phyloP scores from a whole-genome alignment of 2,329 filamentous ascomycete species.

The Aspergillus hortae region DNA sequence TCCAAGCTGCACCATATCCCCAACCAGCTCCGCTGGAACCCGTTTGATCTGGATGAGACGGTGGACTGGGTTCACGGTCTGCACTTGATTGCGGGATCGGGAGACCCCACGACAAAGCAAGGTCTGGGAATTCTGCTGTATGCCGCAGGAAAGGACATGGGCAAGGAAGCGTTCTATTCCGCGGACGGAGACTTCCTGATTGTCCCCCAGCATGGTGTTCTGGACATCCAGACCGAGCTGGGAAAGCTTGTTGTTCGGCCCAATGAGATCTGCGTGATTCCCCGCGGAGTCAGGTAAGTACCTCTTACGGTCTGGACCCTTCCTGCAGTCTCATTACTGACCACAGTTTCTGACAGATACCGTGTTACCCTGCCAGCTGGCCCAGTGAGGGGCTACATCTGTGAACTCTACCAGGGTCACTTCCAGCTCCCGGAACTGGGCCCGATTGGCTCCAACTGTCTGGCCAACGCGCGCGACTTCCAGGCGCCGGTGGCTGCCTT shows the following conservation, averaged over 20 bases:
- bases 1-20: slow-evolving; percentile 68
- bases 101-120: slow-evolving; percentile 73
- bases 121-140: slow-evolving; percentile 80
- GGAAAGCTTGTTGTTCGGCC: slow-evolving; percentile 71
- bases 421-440: slow-evolving; percentile 69
- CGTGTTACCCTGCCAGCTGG: slow-evolving; percentile 63
- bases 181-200: slow-evolving; percentile 77
- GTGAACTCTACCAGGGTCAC: slow-evolving; percentile 71
- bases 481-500: slow-evolving; percentile 68
- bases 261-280: slow-evolving; percentile 74
- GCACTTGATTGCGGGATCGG: slow-evolving; percentile 71
- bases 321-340: neutral
- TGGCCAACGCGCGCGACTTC: slow-evolving; percentile 75
- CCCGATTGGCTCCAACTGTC: slow-evolving; percentile 68
- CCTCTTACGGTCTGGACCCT: neutral
- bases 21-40: slow-evolving; percentile 78
- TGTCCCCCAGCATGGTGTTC: slow-evolving; percentile 67
- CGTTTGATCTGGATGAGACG: slow-evolving; percentile 67
- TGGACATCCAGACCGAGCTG: slow-evolving; percentile 76
- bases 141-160: slow-evolving; percentile 75
- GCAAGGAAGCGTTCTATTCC: slow-evolving; percentile 75
- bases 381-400: slow-evolving; percentile 67
- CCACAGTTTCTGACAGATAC: slow-evolving; percentile 43
- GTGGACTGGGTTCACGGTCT: slow-evolving; percentile 67
- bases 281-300: slow-evolving; percentile 60